Evolutionary conservation across 2,329 filamentous ascomycete genomes (phyloP), one percentile per base, ranked within the genome.

Genomic region (Thermothelomyces thermophilus): DNA sequence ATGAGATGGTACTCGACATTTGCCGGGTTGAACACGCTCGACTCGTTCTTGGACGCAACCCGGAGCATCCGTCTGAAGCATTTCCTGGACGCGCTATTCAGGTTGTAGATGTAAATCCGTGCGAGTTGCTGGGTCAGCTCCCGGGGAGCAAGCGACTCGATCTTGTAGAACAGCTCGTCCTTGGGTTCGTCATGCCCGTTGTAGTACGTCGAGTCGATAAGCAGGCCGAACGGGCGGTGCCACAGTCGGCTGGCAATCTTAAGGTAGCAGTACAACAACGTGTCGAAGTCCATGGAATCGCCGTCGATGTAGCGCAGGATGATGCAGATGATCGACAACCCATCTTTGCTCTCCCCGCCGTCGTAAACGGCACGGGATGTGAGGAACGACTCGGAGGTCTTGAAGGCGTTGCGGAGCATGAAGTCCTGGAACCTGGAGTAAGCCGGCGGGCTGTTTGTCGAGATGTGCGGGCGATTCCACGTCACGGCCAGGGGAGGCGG

Each of bases 391-490:
- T 85, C 83, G 0, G 77, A 79, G 56, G 78, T 80, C 33, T 79
- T 74, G 56, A 83, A 82, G 2, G 82, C 82, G 61, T 86, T 84
- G 16, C 78, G 76, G 40, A 86, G 72, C 83, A 86, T 86, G 59
- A 86, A 86, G 56, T 85, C 80, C 56, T 86, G 83, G 56, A 86
- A 86, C 20, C 81, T 72, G 2, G 82, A 84, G 62, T 86, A 86
- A 6, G 77, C 69, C 1, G 80, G 77, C 4, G 82, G 82, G 16
- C 68, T 77, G 55, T 85, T 86, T 22, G 73, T 64, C 1, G 79
- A 78, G n/a, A 86, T 79, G 43, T 78, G 75, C 9, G 83, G 83
- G 43, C 82, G 71, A 56, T 84, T 86, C 80, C 83, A 85, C 1
- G 82, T 84, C 6, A 86, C 79, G 39, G 83, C 81, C 55, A 86